Conservation (phyloP, 306 rosid genomes). For the Cicer yamashitae region DNA sequence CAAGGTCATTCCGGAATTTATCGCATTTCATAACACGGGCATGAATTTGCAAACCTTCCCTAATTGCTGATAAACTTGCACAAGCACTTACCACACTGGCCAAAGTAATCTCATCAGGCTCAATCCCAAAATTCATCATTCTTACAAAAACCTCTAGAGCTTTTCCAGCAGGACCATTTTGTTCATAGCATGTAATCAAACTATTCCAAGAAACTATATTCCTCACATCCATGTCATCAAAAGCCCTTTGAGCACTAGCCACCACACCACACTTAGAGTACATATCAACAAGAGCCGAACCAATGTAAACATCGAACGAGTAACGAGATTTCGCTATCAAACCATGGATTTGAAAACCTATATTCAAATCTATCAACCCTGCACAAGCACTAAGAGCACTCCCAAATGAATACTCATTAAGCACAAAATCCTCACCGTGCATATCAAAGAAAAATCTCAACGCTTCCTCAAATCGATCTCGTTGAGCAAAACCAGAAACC, state of each 20-base stretch:
- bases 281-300: slow-evolving; percentile 66
- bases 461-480: slow-evolving; percentile 53
- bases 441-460: slow-evolving; percentile 51
- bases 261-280: slow-evolving; percentile 61
- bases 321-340: slow-evolving; percentile 49
- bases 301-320: slow-evolving; percentile 55
- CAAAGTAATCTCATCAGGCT: slow-evolving; percentile 61
- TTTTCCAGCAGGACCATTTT: slow-evolving; percentile 59
- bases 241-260: slow-evolving; percentile 56
- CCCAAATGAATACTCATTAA: slow-evolving; percentile 59
- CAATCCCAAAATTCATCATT: slow-evolving; percentile 60
- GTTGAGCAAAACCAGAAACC: slow-evolving; percentile 55
- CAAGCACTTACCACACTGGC: slow-evolving; percentile 73
- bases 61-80: slow-evolving; percentile 55
- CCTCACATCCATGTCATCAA: slow-evolving; percentile 59
- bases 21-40: slow-evolving; percentile 52
- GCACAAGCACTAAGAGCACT: slow-evolving; percentile 67
- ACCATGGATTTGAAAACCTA: slow-evolving; percentile 63
- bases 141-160: slow-evolving; percentile 59
- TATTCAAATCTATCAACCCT: slow-evolving; percentile 52
- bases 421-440: slow-evolving; percentile 57
- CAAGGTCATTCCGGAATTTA: slow-evolving; percentile 55
- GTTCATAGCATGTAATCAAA: slow-evolving; percentile 70
- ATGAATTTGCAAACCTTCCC: slow-evolving; percentile 65
- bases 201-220: slow-evolving; percentile 69